Base-by-base conservation (phyloP, 2,329 filamentous ascomycete species). In the Hypoxylon sp. region DNA sequence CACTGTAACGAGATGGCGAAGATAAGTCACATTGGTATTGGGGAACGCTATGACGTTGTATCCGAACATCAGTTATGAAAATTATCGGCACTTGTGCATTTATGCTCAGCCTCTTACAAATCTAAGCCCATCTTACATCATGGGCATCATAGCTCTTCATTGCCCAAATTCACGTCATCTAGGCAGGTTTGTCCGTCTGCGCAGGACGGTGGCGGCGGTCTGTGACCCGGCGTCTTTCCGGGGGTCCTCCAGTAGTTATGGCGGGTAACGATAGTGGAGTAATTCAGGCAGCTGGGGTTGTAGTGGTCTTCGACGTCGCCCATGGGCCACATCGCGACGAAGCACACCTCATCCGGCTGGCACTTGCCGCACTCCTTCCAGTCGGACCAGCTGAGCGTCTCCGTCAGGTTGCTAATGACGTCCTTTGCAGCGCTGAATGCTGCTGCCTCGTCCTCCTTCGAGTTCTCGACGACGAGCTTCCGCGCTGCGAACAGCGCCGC, bases 241-340 rank as follows among this genome's bases (percentile, higher is more conserved):
- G 54, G 47, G 5, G 30, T 26, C 20, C 55, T 28, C 70, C 70
- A 71, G 54, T 71, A 71, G 28, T 43, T 47, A 6, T 58, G 19
- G 20, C 61, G 67, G n/a, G 52, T 63, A n/a, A 6, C 6, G 2
- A 68, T 7, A 10, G 37, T n/a, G 10, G 67, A 60, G n/a, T 48
- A 56, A 52, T 70, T 68, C 51, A 62, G 39, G 54, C 76, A 78
- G 47, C 70, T 72, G 0, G 75, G 76, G 37, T 66, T 67, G 37
- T 72, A 71, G 46, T 76, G 70, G 6, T 75, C 74, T 15, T 74
- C 72, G 13, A 63, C 63, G 13, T 66, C 67, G 13, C 78, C 78
- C n/a, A 73, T 65, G 0, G 78, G 79, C 67, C 76, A 79, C 77
- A 80, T 78, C 8, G 78, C 75, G 10, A 79, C 59, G 20, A 77